Conservation (phyloP, 1,284 basidiomycete genomes). For the Moniliophthora roreri region DNA sequence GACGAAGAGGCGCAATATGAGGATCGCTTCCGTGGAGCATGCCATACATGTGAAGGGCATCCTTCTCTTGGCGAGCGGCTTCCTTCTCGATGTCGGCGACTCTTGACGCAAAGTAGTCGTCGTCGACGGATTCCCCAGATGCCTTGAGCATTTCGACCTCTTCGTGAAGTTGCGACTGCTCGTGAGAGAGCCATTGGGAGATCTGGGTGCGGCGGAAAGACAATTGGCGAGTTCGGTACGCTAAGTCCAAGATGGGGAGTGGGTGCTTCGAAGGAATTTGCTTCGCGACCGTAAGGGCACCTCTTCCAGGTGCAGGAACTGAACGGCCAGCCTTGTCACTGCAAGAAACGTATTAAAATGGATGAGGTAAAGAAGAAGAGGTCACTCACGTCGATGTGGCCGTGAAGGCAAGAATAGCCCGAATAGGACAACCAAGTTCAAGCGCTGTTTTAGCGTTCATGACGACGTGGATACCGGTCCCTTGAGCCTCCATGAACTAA, state of each 20-base stretch:
- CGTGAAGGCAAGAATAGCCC: constrained; percentile 92
- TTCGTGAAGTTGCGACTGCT: constrained; percentile 79
- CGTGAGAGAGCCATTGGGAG: constrained; percentile 89
- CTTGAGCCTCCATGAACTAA: constrained; percentile 96
- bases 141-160: constrained; percentile 69
- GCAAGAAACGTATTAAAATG: constrained; percentile 12
- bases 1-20: constrained; percentile 86
- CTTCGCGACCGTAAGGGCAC: constrained; percentile 84
- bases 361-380: constrained; percentile 5
- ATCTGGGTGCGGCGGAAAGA: constrained; percentile 93
- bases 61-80: constrained; percentile 87
- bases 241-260: constrained; percentile 75
- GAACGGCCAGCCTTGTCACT: constrained; percentile 96
- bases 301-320: constrained; percentile 90
- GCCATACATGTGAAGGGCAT: constrained; percentile 86
- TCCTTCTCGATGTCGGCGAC: constrained; percentile 87
- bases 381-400: constrained; percentile 87
- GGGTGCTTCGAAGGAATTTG: constrained; percentile 78
- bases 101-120: constrained; percentile 72
- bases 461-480: constrained; percentile 93
- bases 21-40: constrained; percentile 92
- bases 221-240: constrained; percentile 89
- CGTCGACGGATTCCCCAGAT: constrained; percentile 54
- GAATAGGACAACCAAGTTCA: constrained; percentile 92
- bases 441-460: constrained; percentile 97